Evolutionary conservation across 2,329 filamentous ascomycete species (phyloP).

Genomic region (Phialophora expanda): DNA sequence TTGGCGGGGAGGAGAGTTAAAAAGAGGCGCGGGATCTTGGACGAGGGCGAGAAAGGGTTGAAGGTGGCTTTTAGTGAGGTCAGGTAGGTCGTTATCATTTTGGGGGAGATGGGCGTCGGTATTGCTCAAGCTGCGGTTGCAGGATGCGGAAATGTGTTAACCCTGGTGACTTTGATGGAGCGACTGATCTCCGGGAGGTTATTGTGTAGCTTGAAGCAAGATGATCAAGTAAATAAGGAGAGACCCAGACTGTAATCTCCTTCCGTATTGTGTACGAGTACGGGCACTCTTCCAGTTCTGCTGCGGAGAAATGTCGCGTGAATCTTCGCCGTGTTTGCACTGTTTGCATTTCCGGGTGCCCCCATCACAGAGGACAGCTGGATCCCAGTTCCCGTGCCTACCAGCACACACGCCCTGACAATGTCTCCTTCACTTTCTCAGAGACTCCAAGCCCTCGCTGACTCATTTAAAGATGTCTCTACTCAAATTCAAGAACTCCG

Average conservation of each 20-base stretch:
- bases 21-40: conserved; percentile 85
- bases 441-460: conserved; percentile 59
- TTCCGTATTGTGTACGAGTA: neutral
- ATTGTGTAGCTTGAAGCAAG: neutral
- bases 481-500: conserved; percentile 62
- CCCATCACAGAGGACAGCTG: neutral
- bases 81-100: conserved; percentile 42
- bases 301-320: conserved; percentile 2
- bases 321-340: conserved; percentile 23
- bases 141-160: neutral
- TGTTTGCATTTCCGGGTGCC: neutral
- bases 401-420: neutral
- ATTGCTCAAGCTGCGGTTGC: neutral
- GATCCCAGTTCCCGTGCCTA: neutral
- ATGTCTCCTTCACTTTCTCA: conserved; percentile 54
- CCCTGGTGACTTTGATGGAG: no score
- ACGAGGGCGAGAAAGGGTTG: conserved; percentile 83
- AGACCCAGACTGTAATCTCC: no score
- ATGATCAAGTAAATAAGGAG: neutral
- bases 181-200: neutral
- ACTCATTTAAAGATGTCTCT: conserved; percentile 59
- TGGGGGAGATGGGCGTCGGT: neutral
- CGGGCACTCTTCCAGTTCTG: neutral
- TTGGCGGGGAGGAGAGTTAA: conserved; percentile 82
- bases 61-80: conserved; percentile 84